phyloP scores from a whole-genome alignment of 2,329 filamentous ascomycete species.

The Botrytis fragariae region DNA sequence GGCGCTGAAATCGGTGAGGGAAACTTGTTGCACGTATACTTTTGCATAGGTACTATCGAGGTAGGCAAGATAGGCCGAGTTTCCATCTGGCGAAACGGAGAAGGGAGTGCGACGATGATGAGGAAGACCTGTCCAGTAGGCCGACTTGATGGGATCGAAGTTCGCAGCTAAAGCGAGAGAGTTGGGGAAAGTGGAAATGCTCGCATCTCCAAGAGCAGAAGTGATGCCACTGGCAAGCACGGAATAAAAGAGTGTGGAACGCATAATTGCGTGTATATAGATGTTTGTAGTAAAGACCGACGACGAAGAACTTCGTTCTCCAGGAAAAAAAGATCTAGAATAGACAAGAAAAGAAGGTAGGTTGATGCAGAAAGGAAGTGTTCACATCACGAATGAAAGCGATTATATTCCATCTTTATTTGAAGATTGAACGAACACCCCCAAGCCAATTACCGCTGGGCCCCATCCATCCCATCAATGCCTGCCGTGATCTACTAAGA shows the following conservation, averaged over 20 bases:
- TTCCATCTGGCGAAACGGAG: constrained; percentile 58
- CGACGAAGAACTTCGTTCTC: neutral
- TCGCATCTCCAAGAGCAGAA: constrained; percentile 26
- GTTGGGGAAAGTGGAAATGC: constrained; percentile 40
- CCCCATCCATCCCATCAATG: neutral
- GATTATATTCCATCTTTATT: constrained; percentile 2
- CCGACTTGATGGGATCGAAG: constrained; percentile 57
- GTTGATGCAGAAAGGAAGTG: neutral
- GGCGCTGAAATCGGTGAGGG: constrained; percentile 53
- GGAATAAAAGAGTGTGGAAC: constrained; percentile 28
- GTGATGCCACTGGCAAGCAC: constrained; percentile 29
- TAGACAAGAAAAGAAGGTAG: neutral
- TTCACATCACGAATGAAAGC: neutral
- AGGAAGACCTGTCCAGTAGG: constrained; percentile 60
- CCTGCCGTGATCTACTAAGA: constrained; percentile 6
- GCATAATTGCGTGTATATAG: constrained; percentile 21
- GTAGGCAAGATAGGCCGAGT: constrained; percentile 58
- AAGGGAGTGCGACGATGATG: constrained; percentile 63
- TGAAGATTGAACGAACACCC: neutral
- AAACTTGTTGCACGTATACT: constrained; percentile 56
- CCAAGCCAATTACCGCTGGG: constrained; percentile 1
- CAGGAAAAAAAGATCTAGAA: neutral
- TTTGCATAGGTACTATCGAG: constrained; percentile 54
- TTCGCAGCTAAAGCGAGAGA: constrained; percentile 48
- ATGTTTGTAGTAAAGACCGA: constrained; percentile 17